Conservation (phyloP, 208 protist species). For the Trypanosoma vivax region DNA sequence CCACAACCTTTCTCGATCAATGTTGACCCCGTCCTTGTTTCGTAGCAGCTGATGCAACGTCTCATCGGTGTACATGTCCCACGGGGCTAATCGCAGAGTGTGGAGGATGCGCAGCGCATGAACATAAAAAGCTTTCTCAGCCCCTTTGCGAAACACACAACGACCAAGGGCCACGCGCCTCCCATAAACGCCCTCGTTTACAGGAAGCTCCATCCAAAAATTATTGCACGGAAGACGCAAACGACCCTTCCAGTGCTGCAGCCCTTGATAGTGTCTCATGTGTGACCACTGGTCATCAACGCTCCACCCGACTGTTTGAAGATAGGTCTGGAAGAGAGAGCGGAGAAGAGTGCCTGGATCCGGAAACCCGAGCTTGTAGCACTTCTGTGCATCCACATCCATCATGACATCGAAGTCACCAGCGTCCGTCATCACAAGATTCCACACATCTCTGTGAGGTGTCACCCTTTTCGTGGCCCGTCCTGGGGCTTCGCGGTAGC, state of each 20-base stretch:
- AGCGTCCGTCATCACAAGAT: conserved; percentile 41
- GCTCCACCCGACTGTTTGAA: conserved; percentile 9
- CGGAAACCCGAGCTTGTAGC: conserved; percentile 10
- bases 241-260: conserved; percentile 25
- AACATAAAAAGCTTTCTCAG: conserved; percentile 46
- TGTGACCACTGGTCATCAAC: conserved; percentile 11
- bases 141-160: conserved; percentile 34
- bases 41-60: background rate
- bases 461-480: conserved; percentile 19
- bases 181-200: conserved; percentile 29
- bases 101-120: conserved; percentile 54
- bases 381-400: conserved; percentile 11
- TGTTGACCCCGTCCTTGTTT: background rate
- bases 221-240: conserved; percentile 36
- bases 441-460: conserved; percentile 39
- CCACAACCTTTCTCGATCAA: conserved; percentile 6
- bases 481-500: conserved; percentile 33
- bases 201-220: conserved; percentile 63
- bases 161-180: conserved; percentile 47
- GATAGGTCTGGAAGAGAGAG: conserved; percentile 25
- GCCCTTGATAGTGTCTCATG: conserved; percentile 50
- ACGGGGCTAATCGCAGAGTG: conserved; percentile 29
- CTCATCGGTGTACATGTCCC: conserved; percentile 25
- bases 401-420: conserved; percentile 45
- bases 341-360: conserved; percentile 10